phyloP scores from a whole-genome alignment of 192 early-diverging fungal species.

The Bifiguratus adelaidae region DNA sequence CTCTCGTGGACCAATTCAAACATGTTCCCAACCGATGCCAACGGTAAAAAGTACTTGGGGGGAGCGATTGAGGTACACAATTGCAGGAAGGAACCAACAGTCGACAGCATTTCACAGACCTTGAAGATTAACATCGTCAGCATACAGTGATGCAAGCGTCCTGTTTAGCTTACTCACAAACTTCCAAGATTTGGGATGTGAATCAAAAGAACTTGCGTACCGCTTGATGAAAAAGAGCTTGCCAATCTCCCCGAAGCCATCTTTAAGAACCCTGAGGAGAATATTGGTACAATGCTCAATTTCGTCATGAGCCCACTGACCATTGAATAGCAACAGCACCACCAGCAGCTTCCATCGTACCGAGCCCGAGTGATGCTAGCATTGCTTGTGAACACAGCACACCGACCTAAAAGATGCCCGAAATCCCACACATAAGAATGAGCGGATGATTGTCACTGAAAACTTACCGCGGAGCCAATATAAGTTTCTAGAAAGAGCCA shows the following conservation, averaged over 20 bases:
- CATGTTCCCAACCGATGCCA: slow-evolving; percentile 46
- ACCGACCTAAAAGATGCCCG: slow-evolving; percentile 27
- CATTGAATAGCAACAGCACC: slow-evolving; percentile 60
- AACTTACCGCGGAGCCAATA: slow-evolving; percentile 41
- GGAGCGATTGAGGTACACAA: slow-evolving; percentile 42
- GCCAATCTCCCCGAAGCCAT: slow-evolving; percentile 54
- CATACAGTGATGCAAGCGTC: too few species aligned
- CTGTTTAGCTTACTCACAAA: slow-evolving; percentile 27
- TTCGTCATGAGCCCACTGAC: not conserved
- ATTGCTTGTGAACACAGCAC: slow-evolving; percentile 58
- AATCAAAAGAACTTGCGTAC: slow-evolving; percentile 55
- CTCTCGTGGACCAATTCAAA: slow-evolving; percentile 51
- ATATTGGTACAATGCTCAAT: not conserved
- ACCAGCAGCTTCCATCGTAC: slow-evolving; percentile 35
- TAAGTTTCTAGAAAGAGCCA: slow-evolving; percentile 54
- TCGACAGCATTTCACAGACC: slow-evolving; percentile 43
- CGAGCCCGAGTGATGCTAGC: slow-evolving; percentile 48
- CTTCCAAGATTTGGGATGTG: slow-evolving; percentile 66
- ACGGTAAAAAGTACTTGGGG: slow-evolving; percentile 33
- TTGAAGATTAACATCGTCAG: slow-evolving; percentile 3
- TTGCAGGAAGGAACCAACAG: slow-evolving; percentile 45
- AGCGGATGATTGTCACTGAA: not conserved
- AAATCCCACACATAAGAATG: not conserved
- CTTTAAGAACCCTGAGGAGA: slow-evolving; percentile 41
- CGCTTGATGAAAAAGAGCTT: slow-evolving; percentile 63